Base-by-base conservation (phyloP, 352 stramenopile species). In the Pythium rishiriense region DNA sequence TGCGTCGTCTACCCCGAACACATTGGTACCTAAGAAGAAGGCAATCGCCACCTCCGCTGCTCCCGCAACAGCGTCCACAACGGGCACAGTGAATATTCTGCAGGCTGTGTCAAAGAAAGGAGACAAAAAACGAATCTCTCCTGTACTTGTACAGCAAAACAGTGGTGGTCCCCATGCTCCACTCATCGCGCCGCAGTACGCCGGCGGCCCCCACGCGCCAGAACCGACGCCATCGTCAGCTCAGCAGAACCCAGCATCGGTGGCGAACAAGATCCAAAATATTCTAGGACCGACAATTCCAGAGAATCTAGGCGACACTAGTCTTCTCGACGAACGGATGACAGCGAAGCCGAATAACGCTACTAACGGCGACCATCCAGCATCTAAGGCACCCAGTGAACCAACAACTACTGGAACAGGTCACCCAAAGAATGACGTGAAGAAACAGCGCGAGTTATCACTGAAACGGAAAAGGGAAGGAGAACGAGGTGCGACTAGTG, bases 221-320 rank as follows among this genome's bases (percentile, higher is more conserved):
- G 52, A 58, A 49, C 35, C 31, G 43, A 26, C 53, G 14, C 24
- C 37, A 37, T 29, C 42, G 12, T 4, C 56, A 42, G 29, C 12
- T 22, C 21, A 22, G 17, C 54, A 68, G 19, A 87, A 89, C 58
- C 56, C 79, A 35, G 81, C 79, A 8, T 92, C 81, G 15, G 76
- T 75, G n/a, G 69, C 83, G n/a, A 90, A 90, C 72, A 86, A 90
- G 50, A 92, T 92, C 58, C 79, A 80, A 33, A 90, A 92, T 46
- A 92, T 92, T 58, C 72, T 90, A 7, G 76, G 78, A 4, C 83
- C 83, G 11, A 85, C 75, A 6, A 58, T 87, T 25, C 87, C 83
- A 31, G 76, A 77, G 17, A 84, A 42, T 22, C 69, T 79, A 6
- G 73, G 76, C 12, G 79, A 91, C 28, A 76, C 75, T 22, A 79